These are phyloP conservation scores for Leccinum aurantiacum DNA, from an alignment of 768 basidiomycete genomes.

Conservation along the genomic window DNA sequence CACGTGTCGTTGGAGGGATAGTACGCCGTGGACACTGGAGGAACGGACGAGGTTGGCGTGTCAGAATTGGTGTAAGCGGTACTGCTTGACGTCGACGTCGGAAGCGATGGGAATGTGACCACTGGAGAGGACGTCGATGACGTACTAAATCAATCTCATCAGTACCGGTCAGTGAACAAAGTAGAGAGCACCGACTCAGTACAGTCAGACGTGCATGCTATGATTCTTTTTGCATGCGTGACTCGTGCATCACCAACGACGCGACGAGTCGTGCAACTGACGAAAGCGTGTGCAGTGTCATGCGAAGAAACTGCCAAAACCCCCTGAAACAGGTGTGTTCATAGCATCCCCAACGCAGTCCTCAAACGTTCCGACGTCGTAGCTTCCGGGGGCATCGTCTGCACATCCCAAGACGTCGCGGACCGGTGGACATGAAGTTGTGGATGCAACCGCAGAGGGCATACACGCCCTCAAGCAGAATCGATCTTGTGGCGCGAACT, in stretches of 20 bases:
- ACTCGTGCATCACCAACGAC: slow-evolving; percentile 50
- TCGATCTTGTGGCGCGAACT: slow-evolving; percentile 55
- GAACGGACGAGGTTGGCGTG: neutral
- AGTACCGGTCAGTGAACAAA: slow-evolving; percentile 1
- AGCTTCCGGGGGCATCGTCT: slow-evolving; percentile 63
- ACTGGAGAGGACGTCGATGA: neutral
- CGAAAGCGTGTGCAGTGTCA: slow-evolving; percentile 58
- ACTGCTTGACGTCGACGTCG: neutral
- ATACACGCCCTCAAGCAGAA: slow-evolving; percentile 79
- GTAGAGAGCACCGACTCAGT: neutral
- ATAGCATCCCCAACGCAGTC: slow-evolving; percentile 54
- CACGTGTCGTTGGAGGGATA: slow-evolving; percentile 5
- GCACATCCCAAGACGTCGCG: slow-evolving; percentile 54
- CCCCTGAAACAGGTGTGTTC: slow-evolving; percentile 62
- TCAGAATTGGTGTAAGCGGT: slow-evolving; percentile 4
- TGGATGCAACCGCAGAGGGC: slow-evolving; percentile 46
- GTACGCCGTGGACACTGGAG: neutral
- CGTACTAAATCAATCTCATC: neutral
- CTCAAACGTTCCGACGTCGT: slow-evolving; percentile 45
- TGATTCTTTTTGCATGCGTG: slow-evolving; percentile 32
- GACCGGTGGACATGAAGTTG: slow-evolving; percentile 62
- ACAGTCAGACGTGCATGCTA: slow-evolving; percentile 14
- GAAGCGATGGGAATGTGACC: slow-evolving; percentile 8
- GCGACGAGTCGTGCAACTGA: slow-evolving; percentile 52
- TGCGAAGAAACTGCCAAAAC: slow-evolving; percentile 52